These are phyloP conservation scores for Neurospora sp. DNA, from an alignment of 2,329 filamentous ascomycete species.

Conservation along the genomic window DNA sequence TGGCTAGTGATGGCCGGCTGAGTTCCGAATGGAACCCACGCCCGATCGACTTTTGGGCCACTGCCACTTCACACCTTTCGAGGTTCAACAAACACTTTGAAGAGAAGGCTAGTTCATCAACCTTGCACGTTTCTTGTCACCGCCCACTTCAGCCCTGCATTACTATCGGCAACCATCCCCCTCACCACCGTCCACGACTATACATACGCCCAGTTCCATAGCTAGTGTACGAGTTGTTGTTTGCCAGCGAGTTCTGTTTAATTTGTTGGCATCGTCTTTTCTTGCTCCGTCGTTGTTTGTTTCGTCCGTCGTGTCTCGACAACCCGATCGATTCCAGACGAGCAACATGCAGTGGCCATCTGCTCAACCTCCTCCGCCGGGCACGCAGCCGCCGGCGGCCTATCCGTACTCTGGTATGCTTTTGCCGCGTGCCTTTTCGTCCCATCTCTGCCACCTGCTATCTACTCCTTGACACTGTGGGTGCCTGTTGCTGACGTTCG, in stretches of 20 bases:
- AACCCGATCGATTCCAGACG: conserved; percentile 1
- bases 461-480: background rate
- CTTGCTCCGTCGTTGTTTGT: conserved; percentile 1
- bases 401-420: conserved; percentile 27
- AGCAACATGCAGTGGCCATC: conserved; percentile 24
- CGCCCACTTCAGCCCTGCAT: background rate
- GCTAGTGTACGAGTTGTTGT: background rate
- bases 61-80: background rate
- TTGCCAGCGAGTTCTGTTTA: background rate
- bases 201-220: background rate
- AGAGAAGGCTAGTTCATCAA: background rate
- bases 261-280: background rate
- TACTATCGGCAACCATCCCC: background rate
- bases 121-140: background rate
- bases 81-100: background rate
- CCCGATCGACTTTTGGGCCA: background rate
- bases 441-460: background rate
- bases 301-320: background rate
- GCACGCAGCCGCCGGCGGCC: conserved; percentile 28
- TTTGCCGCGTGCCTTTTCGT: background rate
- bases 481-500: conserved; percentile 6
- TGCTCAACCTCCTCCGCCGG: conserved; percentile 26
- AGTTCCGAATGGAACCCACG: background rate
- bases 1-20: background rate
- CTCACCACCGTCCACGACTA: background rate